These are phyloP conservation scores for Pleurostoma richardsiae DNA, from an alignment of 2,329 filamentous ascomycete species.

Conservation along the genomic window DNA sequence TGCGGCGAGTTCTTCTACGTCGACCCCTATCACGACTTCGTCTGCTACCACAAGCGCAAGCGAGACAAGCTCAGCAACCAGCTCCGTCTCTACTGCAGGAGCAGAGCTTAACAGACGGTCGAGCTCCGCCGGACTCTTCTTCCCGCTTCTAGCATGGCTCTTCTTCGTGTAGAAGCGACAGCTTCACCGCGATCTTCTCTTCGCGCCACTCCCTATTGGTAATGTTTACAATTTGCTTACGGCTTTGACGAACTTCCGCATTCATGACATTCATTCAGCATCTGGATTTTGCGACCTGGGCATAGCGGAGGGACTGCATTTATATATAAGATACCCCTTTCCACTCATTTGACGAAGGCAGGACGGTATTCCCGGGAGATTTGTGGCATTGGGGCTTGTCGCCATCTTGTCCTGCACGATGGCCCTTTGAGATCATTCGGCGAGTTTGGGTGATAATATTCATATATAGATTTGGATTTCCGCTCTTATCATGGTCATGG, in stretches of 20 bases:
- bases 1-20: background rate
- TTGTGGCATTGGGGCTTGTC: too few relatives aligned
- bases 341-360: background rate
- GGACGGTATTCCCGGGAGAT: too few relatives aligned
- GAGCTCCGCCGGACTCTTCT: slow-evolving; percentile 1
- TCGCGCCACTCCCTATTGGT: background rate
- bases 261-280: background rate
- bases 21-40: background rate
- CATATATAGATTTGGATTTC: too few relatives aligned
- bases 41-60: background rate
- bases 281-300: background rate
- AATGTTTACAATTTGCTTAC: background rate
- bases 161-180: slow-evolving; percentile 3
- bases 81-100: background rate
- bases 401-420: too few relatives aligned
- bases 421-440: too few relatives aligned
- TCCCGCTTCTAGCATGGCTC: slow-evolving; percentile 6
- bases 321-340: background rate
- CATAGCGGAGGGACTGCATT: background rate
- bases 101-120: slow-evolving; percentile 1
- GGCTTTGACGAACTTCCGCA: background rate
- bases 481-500: too few relatives aligned
- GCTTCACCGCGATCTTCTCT: background rate
- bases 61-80: background rate
- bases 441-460: too few relatives aligned